These are phyloP conservation scores for Lepiota venenata DNA, from an alignment of 768 basidiomycete species.

Conservation along the genomic window DNA sequence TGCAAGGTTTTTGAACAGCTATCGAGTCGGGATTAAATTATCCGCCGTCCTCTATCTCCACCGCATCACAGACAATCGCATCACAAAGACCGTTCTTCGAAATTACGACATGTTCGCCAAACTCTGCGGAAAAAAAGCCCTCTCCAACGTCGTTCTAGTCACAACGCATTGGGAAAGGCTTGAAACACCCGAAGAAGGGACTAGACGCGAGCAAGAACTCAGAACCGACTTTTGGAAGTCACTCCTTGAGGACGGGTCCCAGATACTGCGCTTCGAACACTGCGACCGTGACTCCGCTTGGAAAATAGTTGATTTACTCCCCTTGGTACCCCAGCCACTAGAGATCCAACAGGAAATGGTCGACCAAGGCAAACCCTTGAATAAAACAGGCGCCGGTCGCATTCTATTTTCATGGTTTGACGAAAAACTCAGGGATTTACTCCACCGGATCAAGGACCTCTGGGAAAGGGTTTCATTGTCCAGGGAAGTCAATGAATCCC, in stretches of 20 bases:
- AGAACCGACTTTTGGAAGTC: background rate
- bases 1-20: background rate
- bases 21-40: slow-evolving; percentile 1
- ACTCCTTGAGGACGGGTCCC: slow-evolving; percentile 1
- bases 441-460: background rate
- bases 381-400: slow-evolving; percentile 12
- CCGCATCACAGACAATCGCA: slow-evolving; percentile 8
- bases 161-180: slow-evolving; percentile 13
- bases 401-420: slow-evolving; percentile 4
- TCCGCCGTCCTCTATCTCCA: slow-evolving; percentile 12
- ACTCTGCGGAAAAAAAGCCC: slow-evolving; percentile 5
- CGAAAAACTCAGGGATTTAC: background rate
- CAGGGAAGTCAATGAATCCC: background rate
- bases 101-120: slow-evolving; percentile 9
- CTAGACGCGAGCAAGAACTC: background rate
- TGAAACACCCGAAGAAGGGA: background rate
- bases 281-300: slow-evolving; percentile 5
- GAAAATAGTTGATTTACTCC: slow-evolving; percentile 10
- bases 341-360: slow-evolving; percentile 16
- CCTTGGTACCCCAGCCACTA: background rate
- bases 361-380: slow-evolving; percentile 9
- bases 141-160: slow-evolving; percentile 1
- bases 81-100: background rate
- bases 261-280: slow-evolving; percentile 4
- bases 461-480: background rate